Percentiles rank a stretch among this genome's conserved stretches.
Evolutionary conservation across 139 green algal species (phyloP).

Genomic region (Ettlia oleoabundans): DNA sequence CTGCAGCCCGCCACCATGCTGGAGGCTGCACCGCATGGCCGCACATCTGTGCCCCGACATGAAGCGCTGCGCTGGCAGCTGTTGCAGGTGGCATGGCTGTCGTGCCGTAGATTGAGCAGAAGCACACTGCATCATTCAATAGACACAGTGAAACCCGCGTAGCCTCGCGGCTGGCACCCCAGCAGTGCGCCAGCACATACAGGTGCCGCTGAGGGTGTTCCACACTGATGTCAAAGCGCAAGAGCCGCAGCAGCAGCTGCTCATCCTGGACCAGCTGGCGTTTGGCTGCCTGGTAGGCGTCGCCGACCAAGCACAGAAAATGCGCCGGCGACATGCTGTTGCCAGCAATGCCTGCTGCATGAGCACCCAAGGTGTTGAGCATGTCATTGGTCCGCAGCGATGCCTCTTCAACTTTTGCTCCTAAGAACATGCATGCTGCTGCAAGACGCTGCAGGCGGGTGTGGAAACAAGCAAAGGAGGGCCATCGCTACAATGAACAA

Average conservation of each 20-base stretch:
- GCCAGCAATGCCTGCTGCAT: neutral
- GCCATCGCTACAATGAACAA: neutral
- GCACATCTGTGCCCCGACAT: conserved; percentile 8
- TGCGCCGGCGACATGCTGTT: neutral
- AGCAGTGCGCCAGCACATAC: conserved; percentile 18
- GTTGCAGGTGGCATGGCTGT: neutral
- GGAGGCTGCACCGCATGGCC: neutral
- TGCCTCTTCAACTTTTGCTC: conserved; percentile 47
- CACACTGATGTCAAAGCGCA: conserved; percentile 44
- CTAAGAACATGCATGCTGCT: conserved; percentile 43
- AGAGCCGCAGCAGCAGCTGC: conserved; percentile 41
- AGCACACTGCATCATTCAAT: conserved; percentile 38
- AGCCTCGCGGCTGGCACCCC: neutral
- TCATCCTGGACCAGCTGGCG: conserved; percentile 44
- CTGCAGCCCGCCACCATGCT: conserved; percentile 10
- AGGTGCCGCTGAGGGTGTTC: conserved; percentile 49
- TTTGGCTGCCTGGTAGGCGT: conserved; percentile 38
- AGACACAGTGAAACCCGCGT: conserved; percentile 22
- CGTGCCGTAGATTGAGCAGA: neutral
- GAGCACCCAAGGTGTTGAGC: conserved; percentile 34
- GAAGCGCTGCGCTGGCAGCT: conserved; percentile 37
- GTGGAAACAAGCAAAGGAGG: neutral
- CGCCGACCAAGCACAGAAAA: conserved; percentile 29
- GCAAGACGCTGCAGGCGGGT: conserved; percentile 29
- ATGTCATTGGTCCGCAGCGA: conserved; percentile 47